Base-by-base conservation (phyloP, 202 grass and related monocot species). In the Elaeis oleifera region DNA sequence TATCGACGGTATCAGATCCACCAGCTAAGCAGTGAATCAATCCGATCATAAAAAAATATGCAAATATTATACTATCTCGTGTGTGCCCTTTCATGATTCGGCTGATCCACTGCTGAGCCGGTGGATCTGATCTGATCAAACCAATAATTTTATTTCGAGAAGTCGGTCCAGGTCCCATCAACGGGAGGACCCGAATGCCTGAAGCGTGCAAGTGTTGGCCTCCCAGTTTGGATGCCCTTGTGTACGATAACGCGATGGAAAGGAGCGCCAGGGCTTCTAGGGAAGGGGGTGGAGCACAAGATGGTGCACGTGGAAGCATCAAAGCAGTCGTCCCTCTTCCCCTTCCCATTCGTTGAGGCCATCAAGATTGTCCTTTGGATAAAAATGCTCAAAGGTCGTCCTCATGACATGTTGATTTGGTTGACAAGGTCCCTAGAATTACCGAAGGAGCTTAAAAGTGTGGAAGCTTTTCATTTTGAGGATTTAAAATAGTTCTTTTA, bases 351-450 rank as follows among this genome's bases (percentile, higher is more conserved):
- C 17, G 16, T 64, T 26, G 36, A 64, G 19, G 44, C 48, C 23
- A 49, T 51, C 15, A 24, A 64, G 29, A 20, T 21, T 44, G 3
- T 64, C 48, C 48, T 49, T 0, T 31, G n/a, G 18, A 11, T 16
- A 23, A 48, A 20, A 50, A 32, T 20, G 70, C 52, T 84, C 16
- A 13, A 74, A 83, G 26, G 27, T 20, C 6, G n/a, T 19, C 53
- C 21, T 21, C 18, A 3, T 23, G n/a, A 11, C 53, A 29, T 3
- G 26, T 54, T 54, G 53, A 18, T 20, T 54, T 6, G 53, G 53
- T 55, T 23, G 53, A 55, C 53, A 18, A 55, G 21, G 11, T 55
- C 3, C 21, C n/a, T 55, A 19, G 18, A 55, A 1, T 55, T 55
- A 55, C 53, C 18, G 1, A 20, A 28, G 24, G 25, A 23, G 15